Evolutionary conservation across 2,329 filamentous ascomycete species (phyloP).

Genomic region (Monilinia polystroma): DNA sequence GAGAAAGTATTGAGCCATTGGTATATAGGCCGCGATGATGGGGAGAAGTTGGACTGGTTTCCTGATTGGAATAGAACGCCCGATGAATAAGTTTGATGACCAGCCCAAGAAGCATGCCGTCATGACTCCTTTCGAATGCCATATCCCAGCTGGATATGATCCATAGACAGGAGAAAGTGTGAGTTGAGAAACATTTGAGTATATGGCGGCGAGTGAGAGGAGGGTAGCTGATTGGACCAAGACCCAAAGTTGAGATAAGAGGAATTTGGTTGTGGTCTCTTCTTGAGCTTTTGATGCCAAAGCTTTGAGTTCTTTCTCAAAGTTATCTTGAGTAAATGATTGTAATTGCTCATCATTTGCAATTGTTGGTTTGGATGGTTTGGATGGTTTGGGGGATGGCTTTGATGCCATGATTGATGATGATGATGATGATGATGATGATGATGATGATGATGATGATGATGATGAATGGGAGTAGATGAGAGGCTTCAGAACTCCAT

Average conservation of each 20-base stretch:
- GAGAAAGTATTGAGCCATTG: conserved; percentile 69
- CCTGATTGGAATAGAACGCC: conserved; percentile 47
- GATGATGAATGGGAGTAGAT: background rate
- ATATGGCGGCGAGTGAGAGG: conserved; percentile 59
- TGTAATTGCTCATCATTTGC: conserved; percentile 14
- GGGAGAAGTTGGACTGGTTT: conserved; percentile 59
- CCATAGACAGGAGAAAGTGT: conserved; percentile 87
- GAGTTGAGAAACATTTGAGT: conserved; percentile 70
- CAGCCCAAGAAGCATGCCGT: conserved; percentile 69
- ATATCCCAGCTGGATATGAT: conserved; percentile 70
- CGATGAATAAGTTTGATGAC: conserved; percentile 61
- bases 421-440: conserved; percentile 4
- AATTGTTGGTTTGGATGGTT: conserved; percentile 1
- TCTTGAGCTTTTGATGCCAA: conserved; percentile 40
- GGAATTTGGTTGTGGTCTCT: conserved; percentile 39
- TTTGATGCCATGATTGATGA: conserved; percentile 28
- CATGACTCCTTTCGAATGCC: conserved; percentile 67
- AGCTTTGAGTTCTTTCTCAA: conserved; percentile 40
- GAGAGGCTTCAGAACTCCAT: background rate
- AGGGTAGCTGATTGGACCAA: conserved; percentile 45
- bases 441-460: conserved; percentile 8
- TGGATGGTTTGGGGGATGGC: conserved; percentile 21
- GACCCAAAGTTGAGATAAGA: conserved; percentile 34
- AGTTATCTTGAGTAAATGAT: conserved; percentile 39
- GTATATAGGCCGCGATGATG: conserved; percentile 72